Percentiles rank a stretch among this genome's conserved stretches.
Conservation (phyloP, 257 asterid genomes). For the Linderniella brevidens region DNA sequence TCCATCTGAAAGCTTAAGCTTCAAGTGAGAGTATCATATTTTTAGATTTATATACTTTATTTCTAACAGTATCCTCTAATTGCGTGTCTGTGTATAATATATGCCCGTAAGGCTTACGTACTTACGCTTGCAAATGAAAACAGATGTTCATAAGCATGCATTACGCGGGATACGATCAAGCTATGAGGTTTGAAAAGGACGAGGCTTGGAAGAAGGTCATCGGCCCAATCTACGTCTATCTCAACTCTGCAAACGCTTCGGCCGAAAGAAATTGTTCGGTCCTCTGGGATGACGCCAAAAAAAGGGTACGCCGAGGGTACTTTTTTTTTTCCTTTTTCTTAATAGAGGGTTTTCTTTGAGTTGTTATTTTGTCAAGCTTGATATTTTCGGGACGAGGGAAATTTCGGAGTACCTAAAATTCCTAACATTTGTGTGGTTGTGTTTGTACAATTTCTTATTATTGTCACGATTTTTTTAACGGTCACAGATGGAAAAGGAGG, state of each 20-base stretch:
- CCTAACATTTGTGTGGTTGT: too few species aligned
- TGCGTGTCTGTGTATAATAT: not conserved
- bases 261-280: conserved; percentile 20
- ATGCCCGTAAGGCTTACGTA: not conserved
- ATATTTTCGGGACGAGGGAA: too few species aligned
- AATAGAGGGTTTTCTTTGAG: too few species aligned
- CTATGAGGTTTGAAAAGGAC: conserved; percentile 16
- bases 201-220: conserved; percentile 68
- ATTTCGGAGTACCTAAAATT: too few species aligned
- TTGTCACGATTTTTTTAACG: too few species aligned
- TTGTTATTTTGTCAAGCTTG: too few species aligned
- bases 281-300: conserved; percentile 61
- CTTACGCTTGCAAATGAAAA: not conserved
- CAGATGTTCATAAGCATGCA: conserved; percentile 55
- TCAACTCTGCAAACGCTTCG: conserved; percentile 24
- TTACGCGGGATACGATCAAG: conserved; percentile 41
- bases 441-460: too few species aligned
- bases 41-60: too few species aligned
- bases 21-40: too few species aligned
- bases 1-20: too few species aligned
- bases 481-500: conserved; percentile 40
- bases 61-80: too few species aligned
- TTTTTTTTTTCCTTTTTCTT: too few species aligned
- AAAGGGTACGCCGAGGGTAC: conserved; percentile 22
- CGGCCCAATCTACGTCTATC: conserved; percentile 48